Base-by-base conservation (phyloP, 441 rosid species). In the Syzygium malaccense region DNA sequence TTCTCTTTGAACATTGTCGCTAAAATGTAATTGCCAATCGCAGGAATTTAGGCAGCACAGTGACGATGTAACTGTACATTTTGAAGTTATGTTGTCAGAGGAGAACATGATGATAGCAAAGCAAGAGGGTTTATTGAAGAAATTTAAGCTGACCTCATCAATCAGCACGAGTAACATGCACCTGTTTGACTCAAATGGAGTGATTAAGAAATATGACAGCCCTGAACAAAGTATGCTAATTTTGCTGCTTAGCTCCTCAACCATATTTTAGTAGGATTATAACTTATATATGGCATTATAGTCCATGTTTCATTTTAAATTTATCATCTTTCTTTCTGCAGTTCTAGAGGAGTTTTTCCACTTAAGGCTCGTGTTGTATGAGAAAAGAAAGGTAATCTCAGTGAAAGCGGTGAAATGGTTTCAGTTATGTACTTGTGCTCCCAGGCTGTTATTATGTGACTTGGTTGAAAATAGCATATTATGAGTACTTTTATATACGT, bases 161-260 rank as follows among this genome's bases (percentile, higher is more conserved):
- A 89, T 96, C 48, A 92, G 94, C 94, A 96, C 98, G 48, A 94
- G 93, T 89, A 98, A 98, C 91, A 98, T 98, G 99, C 99, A 98
- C 92, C 95, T 97, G 33, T 98, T 98, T 88, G 97, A 96, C 89
- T 75, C 94, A 14, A 92, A 87, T 0, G 97, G 97, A 58, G 89
- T 92, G 88, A 96, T 98, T 28, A 97, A 94, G 97, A 98, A 95
- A 91, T 98, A 96, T 78, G 97, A 93, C 56, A 90, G 94, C 66
- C 98, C 99, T 13, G 99, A 98, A 89, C 92, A 96, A 89, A 95
- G 99, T 97, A 94, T 7, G 95, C 83, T 1, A 41, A 23, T 75
- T 75, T 75, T 75, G 1, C 51, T 75, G 83, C 83, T 75, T 41
- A 25, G 0, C 51, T 75, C 51, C 41, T 41, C 1, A 23, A 45